Evolutionary conservation across 1,284 basidiomycete species (phyloP).

Genomic region (Sanguinoderma infundibulare): DNA sequence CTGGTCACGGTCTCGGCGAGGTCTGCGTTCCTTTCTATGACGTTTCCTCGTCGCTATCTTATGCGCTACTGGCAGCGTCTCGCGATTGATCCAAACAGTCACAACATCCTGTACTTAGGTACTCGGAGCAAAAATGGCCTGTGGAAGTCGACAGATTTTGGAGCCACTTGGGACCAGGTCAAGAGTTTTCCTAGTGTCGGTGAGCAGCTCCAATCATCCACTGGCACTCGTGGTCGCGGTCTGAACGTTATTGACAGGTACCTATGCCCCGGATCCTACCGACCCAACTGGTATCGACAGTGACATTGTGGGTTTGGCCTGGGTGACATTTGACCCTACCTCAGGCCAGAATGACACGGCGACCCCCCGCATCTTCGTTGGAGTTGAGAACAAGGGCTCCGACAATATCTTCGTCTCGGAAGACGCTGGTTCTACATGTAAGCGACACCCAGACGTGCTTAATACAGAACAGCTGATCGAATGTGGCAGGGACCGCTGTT

Average conservation of each 20-base stretch:
- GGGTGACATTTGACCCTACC: slow-evolving; percentile 67
- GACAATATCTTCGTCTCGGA: slow-evolving; percentile 60
- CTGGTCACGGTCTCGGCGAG: slow-evolving; percentile 58
- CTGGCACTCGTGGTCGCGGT: neutral
- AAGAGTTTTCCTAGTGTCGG: slow-evolving; percentile 58
- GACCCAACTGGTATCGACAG: slow-evolving; percentile 60
- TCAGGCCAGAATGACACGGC: slow-evolving; percentile 54
- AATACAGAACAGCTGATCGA: neutral
- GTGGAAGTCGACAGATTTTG: slow-evolving; percentile 65
- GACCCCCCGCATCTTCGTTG: slow-evolving; percentile 69
- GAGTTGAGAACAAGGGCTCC: slow-evolving; percentile 59
- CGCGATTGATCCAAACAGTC: slow-evolving; percentile 64
- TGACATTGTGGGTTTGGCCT: slow-evolving; percentile 60
- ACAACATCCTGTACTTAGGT: slow-evolving; percentile 64
- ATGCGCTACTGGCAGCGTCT: slow-evolving; percentile 61
- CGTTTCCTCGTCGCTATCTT: neutral
- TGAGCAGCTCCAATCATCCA: slow-evolving; percentile 27
- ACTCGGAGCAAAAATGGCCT: slow-evolving; percentile 66
- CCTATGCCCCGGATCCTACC: slow-evolving; percentile 57
- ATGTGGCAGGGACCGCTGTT: slow-evolving; percentile 53
- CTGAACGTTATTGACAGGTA: slow-evolving; percentile 42
- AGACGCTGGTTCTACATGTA: slow-evolving; percentile 62
- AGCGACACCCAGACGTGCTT: slow-evolving; percentile 11
- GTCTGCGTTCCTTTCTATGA: slow-evolving; percentile 21
- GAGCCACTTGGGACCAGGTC: slow-evolving; percentile 61